Evolutionary conservation across 2,329 filamentous ascomycete species (phyloP).

Genomic region (Alternaria ethzedia): DNA sequence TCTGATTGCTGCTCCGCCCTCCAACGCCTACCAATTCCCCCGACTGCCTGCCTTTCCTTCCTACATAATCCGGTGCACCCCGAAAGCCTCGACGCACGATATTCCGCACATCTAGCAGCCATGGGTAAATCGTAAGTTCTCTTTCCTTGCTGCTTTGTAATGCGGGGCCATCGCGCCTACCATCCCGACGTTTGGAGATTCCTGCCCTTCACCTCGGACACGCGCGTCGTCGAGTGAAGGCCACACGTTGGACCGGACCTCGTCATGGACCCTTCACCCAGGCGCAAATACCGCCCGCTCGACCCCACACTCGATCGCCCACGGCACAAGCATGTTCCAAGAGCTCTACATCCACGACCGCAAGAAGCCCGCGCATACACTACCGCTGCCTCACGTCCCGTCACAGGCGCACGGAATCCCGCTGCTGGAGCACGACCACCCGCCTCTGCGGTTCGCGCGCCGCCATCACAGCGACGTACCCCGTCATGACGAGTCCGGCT

Average conservation of each 20-base stretch:
- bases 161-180: constrained; percentile 17
- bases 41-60: constrained; percentile 20
- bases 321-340: constrained; percentile 17
- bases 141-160: constrained; percentile 20
- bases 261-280: constrained; percentile 14
- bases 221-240: constrained; percentile 7
- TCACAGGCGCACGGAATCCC: constrained; percentile 26
- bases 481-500: constrained; percentile 30
- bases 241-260: neutral
- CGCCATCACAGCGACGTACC: constrained; percentile 30
- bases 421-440: constrained; percentile 28
- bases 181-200: constrained; percentile 18
- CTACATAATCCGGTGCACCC: constrained; percentile 14
- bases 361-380: constrained; percentile 6
- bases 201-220: constrained; percentile 26
- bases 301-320: constrained; percentile 6
- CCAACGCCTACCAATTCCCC: constrained; percentile 11
- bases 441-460: constrained; percentile 43
- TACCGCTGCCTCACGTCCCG: constrained; percentile 18
- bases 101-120: constrained; percentile 14
- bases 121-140: constrained; percentile 53
- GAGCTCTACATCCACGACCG: constrained; percentile 5
- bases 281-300: constrained; percentile 1
- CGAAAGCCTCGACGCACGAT: constrained; percentile 1
- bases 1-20: constrained; percentile 22